Base-by-base conservation (phyloP, 1,284 basidiomycete species). In the Rhodotorula sp. region DNA sequence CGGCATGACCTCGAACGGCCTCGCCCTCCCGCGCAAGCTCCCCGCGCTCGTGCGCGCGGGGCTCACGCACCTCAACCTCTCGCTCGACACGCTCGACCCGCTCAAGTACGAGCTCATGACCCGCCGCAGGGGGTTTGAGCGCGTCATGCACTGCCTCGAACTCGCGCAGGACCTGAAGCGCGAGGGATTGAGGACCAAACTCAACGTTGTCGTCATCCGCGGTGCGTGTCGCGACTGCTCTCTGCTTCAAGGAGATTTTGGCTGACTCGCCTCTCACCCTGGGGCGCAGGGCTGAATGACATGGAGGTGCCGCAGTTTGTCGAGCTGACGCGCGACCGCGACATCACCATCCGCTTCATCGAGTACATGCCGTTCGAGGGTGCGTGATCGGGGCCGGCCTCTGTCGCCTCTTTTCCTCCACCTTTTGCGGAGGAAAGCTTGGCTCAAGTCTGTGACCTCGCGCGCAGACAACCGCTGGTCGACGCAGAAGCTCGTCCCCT, bases 311-410 rank as follows among this genome's bases (percentile, higher is more conserved):
- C 87, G 7, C 88, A 91, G 71, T 94, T 95, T 79, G 87, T 92
- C 41, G 87, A 89, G 74, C 84, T 93, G 80, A 92, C 91, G 7
- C 85, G 79, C 77, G 82, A 89, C 58, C 83, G 84, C 67, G 81
- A 83, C 4, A 81, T 93, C 54, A 90, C 88, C 55, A 87, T 93
- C 34, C 87, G 93, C 25, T 93, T 95, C 80, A 94, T 94, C 71
- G 92, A 93, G 81, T 94, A 92, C 80, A 94, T 95, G 93, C 92
- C 92, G 13, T 95, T 95, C 80, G 90, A 88, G 78, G 91, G 90
- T 90, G 77, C 77, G 81, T 80, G 46, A 0, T 48, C 52, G 14
- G 49, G 21, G n/a, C 9, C 19, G 4, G 41, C 23, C 49, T 42
- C 27, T 34, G 34, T 34, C 34, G 34, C 13, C 27, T 44, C 16